Percentiles rank a stretch among this genome's conserved stretches.
These are phyloP conservation scores for Fusarium cicatricum DNA, from an alignment of 2,329 filamentous ascomycete genomes.

Conservation along the genomic window DNA sequence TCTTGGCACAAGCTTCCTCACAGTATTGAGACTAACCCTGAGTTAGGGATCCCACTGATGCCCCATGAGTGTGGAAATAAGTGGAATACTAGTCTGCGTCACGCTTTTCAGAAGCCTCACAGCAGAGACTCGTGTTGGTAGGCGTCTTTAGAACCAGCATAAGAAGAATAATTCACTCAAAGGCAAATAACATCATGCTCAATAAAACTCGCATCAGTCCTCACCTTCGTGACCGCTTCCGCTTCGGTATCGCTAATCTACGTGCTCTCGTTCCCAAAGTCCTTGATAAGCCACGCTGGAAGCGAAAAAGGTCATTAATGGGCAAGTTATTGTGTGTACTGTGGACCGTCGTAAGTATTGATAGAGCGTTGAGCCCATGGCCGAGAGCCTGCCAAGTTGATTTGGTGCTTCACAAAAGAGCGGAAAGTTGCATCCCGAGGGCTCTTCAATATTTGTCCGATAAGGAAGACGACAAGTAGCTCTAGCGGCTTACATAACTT, in stretches of 20 bases:
- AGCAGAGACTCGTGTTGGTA: too few relatives aligned
- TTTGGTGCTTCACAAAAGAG: constrained; percentile 70
- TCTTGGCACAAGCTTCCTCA: fast-evolving
- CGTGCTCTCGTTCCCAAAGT: neutral
- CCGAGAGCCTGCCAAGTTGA: constrained; percentile 74
- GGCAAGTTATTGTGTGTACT: constrained; percentile 73
- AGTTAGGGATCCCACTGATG: constrained; percentile 44
- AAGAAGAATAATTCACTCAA: too few relatives aligned
- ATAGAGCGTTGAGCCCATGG: constrained; percentile 69
- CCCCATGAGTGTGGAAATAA: constrained; percentile 15
- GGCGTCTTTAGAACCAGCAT: too few relatives aligned
- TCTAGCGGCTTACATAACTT: too few relatives aligned
- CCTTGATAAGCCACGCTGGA: constrained; percentile 69
- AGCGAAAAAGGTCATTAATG: constrained; percentile 68
- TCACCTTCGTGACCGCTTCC: neutral
- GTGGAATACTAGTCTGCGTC: neutral
- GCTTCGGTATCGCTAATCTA: neutral
- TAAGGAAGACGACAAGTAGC: constrained; percentile 73
- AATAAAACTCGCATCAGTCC: too few relatives aligned
- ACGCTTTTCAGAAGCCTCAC: too few relatives aligned
- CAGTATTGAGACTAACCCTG: constrained; percentile 7
- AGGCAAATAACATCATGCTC: too few relatives aligned
- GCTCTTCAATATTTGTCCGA: constrained; percentile 66
- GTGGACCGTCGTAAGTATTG: constrained; percentile 68
- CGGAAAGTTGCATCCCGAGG: constrained; percentile 70